These are phyloP conservation scores for Curvularia eragrostidis DNA, from an alignment of 2,329 filamentous ascomycete genomes.

Conservation along the genomic window DNA sequence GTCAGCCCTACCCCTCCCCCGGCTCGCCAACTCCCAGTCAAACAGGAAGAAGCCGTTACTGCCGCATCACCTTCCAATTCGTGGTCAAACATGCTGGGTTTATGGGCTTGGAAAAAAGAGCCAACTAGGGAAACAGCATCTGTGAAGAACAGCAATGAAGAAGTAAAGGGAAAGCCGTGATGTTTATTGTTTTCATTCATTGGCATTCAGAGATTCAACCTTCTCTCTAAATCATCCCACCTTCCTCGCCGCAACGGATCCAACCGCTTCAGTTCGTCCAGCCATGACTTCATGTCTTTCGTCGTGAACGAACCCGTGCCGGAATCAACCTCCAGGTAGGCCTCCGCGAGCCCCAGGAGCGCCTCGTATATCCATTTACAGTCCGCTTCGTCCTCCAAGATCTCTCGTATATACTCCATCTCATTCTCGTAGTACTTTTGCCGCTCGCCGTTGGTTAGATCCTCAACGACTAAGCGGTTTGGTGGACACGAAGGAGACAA, in stretches of 20 bases:
- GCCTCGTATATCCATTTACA: slow-evolving; percentile 92
- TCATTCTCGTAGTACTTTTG: slow-evolving; percentile 71
- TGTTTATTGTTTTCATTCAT: slow-evolving; percentile 29
- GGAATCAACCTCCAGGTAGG: slow-evolving; percentile 61
- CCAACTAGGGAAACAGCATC: slow-evolving; percentile 59
- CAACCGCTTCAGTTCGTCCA: slow-evolving; percentile 69
- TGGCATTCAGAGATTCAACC: slow-evolving; percentile 48
- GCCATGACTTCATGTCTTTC: slow-evolving; percentile 59
- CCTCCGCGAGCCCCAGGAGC: slow-evolving; percentile 74
- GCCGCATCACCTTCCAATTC: slow-evolving; percentile 20
- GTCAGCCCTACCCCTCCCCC: slow-evolving; percentile 22
- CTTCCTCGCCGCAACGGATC: slow-evolving; percentile 77
- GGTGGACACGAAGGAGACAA: slow-evolving; percentile 58
- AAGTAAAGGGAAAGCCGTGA: slow-evolving; percentile 62
- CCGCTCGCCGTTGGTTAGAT: slow-evolving; percentile 67
- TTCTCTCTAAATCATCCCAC: slow-evolving; percentile 73
- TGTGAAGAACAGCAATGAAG: slow-evolving; percentile 65
- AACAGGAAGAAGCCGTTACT: slow-evolving; percentile 20
- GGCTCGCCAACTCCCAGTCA: slow-evolving; percentile 16
- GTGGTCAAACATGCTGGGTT: slow-evolving; percentile 39
- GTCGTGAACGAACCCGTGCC: slow-evolving; percentile 51
- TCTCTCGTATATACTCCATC: slow-evolving; percentile 75
- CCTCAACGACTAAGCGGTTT: slow-evolving; percentile 67
- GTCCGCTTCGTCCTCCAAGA: slow-evolving; percentile 69
- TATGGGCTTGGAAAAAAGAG: slow-evolving; percentile 44